Evolutionary conservation across 2,329 filamentous ascomycete genomes (phyloP), one percentile per base, ranked within the genome.

Genomic region (Fusarium annulatum): DNA sequence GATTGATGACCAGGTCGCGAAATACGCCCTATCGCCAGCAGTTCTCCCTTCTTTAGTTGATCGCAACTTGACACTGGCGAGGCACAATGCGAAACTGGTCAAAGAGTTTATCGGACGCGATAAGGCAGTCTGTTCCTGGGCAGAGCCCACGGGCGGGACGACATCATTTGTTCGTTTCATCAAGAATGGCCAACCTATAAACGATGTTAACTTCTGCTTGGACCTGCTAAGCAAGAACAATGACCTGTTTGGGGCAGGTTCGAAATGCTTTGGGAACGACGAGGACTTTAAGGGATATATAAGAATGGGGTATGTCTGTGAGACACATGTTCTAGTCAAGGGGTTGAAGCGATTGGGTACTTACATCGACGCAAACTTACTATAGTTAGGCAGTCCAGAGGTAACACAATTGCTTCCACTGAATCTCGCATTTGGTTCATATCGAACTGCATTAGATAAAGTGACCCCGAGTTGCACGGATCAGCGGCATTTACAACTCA

Each of bases 1-100:
- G 78, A 84, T 97, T 11, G 94, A 97, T 80, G 94, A 97, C 79
- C 88, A 89, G 56, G 86, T 97, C 16, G 95, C 94, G 5, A 88
- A 89, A 34, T 96, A 91, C 78, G 94, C 95, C 1, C 84, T 97
- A 12, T 88, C 89, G 10, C 73, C 78, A 9, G 72, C 79, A 5
- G 85, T 89, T 5, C 80, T 81, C 34, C 79, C 79, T 8, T 76
- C 76, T 9, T 77, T 86, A 16, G 84, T 88, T 4, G 83, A 85
- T 39, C 91, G 92, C 26, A 88, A 94, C 52, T 28, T 79, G 28
- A 84, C 85, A 33, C 86, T 96, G 5, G 93, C 92, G 7, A 91
- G 88, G 74, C 88, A 84, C 3, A 96, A 96, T 78, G 79, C 93
- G 8, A 87, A 83, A 8, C 78, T 94, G 11, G 80, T 96, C n/a